Evolutionary conservation across 1,139 yeast genomes (phyloP).

Genomic region (Pichia sp.): DNA sequence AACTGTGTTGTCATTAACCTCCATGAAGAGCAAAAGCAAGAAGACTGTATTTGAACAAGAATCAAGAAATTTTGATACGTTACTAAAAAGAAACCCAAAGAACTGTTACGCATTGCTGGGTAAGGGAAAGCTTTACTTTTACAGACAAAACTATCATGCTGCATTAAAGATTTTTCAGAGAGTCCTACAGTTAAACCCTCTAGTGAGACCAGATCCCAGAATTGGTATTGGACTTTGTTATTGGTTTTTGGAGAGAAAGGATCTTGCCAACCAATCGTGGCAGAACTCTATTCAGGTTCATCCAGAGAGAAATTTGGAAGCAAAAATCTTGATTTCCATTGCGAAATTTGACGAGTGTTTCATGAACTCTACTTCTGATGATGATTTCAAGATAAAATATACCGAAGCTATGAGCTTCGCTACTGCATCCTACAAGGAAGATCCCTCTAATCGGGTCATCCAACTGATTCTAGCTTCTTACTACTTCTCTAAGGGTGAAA

Average conservation of each 20-base stretch:
- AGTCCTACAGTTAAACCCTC: constrained; percentile 68
- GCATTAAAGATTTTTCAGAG: constrained; percentile 83
- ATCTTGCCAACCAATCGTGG: constrained; percentile 80
- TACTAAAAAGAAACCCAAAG: constrained; percentile 39
- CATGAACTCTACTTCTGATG: constrained; percentile 51
- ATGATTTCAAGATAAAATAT: constrained; percentile 47
- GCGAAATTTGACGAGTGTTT: constrained; percentile 63
- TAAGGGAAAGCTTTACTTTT: constrained; percentile 74
- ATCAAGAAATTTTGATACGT: constrained; percentile 50
- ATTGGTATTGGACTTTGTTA: constrained; percentile 92
- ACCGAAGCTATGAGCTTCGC: constrained; percentile 36
- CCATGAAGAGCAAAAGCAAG: constrained; percentile 20
- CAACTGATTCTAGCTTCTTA: constrained; percentile 28
- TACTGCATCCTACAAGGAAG: constrained; percentile 27
- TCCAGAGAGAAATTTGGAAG: constrained; percentile 47
- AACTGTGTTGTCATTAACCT: constrained; percentile 22
- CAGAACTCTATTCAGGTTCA: constrained; percentile 66
- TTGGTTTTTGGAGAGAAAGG: constrained; percentile 77
- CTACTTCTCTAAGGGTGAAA: constrained; percentile 38
- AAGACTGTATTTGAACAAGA: constrained; percentile 50
- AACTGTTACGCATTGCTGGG: constrained; percentile 79
- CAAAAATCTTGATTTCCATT: constrained; percentile 59
- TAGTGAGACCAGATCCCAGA: constrained; percentile 84
- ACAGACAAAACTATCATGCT: constrained; percentile 61
- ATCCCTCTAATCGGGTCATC: constrained; percentile 26